Base-by-base conservation (phyloP, 2,329 filamentous ascomycete genomes). In the Chrysoporthe cubensis region DNA sequence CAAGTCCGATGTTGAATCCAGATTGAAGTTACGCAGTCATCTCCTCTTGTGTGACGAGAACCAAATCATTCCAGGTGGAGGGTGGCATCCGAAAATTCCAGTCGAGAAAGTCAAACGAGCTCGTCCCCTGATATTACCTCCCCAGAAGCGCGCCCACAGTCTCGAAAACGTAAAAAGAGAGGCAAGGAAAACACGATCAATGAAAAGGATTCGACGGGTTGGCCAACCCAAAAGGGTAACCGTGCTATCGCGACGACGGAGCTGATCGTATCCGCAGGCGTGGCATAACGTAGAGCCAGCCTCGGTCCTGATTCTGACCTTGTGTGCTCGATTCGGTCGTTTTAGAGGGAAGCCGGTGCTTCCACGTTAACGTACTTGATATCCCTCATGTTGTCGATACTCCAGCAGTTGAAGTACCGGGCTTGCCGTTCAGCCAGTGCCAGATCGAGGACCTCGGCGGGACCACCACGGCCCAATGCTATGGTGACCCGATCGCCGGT, bases 391-490 rank as follows among this genome's bases (percentile, higher is more conserved):
- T 61, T 5, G 57, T 56, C 68, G 68, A 26, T 68, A 61, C 66
- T 60, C 73, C 68, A 71, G 62, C 54, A 56, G 60, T 71, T 73
- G 73, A 73, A 73, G 74, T 76, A 79, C 75, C 78, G 78, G 79
- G 72, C 75, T 73, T 79, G 78, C 79, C 79, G 77, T 81, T 80
- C 78, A 75, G 72, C 77, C 75, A 74, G 72, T 64, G 66, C 68
- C 61, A 65, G 64, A 61, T 56, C 65, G 52, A 48, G 46, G 43
- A 32, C 46, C 50, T 18, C 57, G 42, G 60, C 63, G 13, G 50
- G 64, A 64, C 54, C 66, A 64, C 50, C 34, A 50, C 43, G 66
- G 66, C 69, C 66, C 42, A 66, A 69, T 68, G 64, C 69, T 66
- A 62, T 11, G 42, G 57, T 66, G 61, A 64, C 48, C 64, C 56